Evolutionary conservation across 1,139 yeast species (phyloP).

Genomic region (Spencermartinsiella ligniputridi): DNA sequence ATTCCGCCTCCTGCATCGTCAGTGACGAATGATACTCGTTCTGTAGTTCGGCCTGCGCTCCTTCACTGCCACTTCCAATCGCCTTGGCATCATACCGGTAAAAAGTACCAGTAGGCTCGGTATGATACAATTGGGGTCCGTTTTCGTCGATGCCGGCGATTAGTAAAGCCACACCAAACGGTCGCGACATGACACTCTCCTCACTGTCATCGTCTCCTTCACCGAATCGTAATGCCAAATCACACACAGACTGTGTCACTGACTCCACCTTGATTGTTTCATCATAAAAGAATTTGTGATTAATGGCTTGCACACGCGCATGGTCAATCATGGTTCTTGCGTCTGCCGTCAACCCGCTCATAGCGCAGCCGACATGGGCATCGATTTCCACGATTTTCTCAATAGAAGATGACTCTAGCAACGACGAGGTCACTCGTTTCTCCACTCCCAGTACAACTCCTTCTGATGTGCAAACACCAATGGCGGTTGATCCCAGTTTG

Average conservation of each 20-base stretch:
- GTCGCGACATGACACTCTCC: constrained; percentile 95
- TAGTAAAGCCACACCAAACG: constrained; percentile 95
- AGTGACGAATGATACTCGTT: constrained; percentile 94
- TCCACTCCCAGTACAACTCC: constrained; percentile 97
- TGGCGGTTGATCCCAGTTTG: constrained; percentile 94
- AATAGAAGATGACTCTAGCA: constrained; percentile 87
- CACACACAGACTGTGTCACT: constrained; percentile 94
- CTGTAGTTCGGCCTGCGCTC: constrained; percentile 97
- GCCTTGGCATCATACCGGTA: constrained; percentile 98
- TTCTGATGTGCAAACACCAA: constrained; percentile 94
- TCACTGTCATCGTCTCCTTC: constrained; percentile 95
- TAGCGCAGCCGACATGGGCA: constrained; percentile 93
- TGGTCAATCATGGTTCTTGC: constrained; percentile 99
- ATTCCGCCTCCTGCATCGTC: constrained; percentile 92
- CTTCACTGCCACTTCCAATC: constrained; percentile 97
- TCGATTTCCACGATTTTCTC: constrained; percentile 97
- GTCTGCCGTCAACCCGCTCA: constrained; percentile 98
- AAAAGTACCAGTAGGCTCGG: constrained; percentile 99
- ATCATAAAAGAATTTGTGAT: constrained; percentile 85
- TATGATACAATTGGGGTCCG: constrained; percentile 93
- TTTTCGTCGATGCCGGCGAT: constrained; percentile 95
- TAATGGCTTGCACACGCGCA: constrained; percentile 84
- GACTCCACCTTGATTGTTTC: constrained; percentile 92
- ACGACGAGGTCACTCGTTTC: constrained; percentile 89
- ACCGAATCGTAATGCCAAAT: constrained; percentile 93